phyloP scores from a whole-genome alignment of 306 rosid species.

The Begonia peltatifolia region DNA sequence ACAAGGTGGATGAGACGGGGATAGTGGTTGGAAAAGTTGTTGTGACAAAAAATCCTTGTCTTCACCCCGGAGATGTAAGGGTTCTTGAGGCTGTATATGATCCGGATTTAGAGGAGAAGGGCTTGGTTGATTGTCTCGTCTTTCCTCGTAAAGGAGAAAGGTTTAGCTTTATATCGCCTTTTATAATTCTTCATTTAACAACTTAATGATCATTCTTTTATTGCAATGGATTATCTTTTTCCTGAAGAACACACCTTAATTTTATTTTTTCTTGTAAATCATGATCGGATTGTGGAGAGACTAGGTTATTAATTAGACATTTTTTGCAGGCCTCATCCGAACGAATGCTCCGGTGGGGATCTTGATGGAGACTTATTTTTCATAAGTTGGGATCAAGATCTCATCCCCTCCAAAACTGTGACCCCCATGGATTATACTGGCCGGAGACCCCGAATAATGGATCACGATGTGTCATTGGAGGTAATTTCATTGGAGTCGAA shows the following conservation, averaged over 20 bases:
- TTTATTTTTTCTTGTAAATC: neutral
- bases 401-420: conserved; percentile 46
- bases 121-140: conserved; percentile 66
- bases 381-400: conserved; percentile 69
- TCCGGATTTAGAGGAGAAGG: conserved; percentile 50
- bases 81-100: conserved; percentile 73
- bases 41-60: conserved; percentile 88
- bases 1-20: conserved; percentile 39
- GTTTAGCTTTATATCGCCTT: conserved; percentile 14
- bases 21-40: conserved; percentile 61
- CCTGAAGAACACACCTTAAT: too few relatives aligned
- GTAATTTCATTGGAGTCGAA: conserved; percentile 18
- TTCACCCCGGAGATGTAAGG: conserved; percentile 90
- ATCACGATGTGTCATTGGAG: conserved; percentile 69
- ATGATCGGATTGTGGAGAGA: too few relatives aligned
- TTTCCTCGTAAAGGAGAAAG: conserved; percentile 84
- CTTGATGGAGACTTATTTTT: conserved; percentile 91
- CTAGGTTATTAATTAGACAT: conserved; percentile 1
- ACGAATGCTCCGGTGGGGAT: conserved; percentile 98
- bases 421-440: conserved; percentile 77
- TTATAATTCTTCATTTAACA: too few relatives aligned
- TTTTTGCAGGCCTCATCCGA: conserved; percentile 83
- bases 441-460: conserved; percentile 78
- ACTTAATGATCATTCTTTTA: neutral
- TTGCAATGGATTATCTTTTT: too few relatives aligned